Evolutionary conservation across 176 grass and related monocot species (phyloP).

Genomic region (Carex littledalei): DNA sequence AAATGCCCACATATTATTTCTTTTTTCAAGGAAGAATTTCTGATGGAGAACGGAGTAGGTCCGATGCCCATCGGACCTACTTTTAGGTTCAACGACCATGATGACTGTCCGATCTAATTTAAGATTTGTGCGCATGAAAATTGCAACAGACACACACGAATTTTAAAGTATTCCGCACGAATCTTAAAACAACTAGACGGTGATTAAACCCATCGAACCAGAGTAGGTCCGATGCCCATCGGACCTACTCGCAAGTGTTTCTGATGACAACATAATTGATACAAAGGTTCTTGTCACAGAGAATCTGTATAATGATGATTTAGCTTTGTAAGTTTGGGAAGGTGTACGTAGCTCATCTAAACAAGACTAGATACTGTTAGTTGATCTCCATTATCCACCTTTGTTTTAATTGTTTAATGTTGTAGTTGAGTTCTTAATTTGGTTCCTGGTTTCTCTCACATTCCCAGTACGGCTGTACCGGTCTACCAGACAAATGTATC

Average conservation of each 20-base stretch:
- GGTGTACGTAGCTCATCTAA: slow-evolving; percentile 52
- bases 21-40: not conserved
- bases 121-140: too few species aligned
- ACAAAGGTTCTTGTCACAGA: not conserved
- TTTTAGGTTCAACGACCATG: too few species aligned
- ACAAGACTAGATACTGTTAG: slow-evolving; percentile 11
- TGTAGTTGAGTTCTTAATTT: not conserved
- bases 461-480: not conserved
- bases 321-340: slow-evolving; percentile 23
- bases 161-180: too few species aligned
- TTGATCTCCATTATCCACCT: not conserved
- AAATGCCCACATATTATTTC: too few species aligned
- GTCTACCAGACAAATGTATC: not conserved
- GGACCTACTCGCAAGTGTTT: too few species aligned
- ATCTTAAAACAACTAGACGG: too few species aligned
- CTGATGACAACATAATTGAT: not conserved
- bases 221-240: too few species aligned
- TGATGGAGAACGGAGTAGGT: too few species aligned
- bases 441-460: not conserved
- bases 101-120: too few species aligned
- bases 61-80: too few species aligned
- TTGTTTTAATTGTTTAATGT: not conserved
- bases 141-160: too few species aligned
- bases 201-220: too few species aligned
- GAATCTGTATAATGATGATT: not conserved